phyloP scores from a whole-genome alignment of 1,139 yeast species.

The Hyphopichia fennica region DNA sequence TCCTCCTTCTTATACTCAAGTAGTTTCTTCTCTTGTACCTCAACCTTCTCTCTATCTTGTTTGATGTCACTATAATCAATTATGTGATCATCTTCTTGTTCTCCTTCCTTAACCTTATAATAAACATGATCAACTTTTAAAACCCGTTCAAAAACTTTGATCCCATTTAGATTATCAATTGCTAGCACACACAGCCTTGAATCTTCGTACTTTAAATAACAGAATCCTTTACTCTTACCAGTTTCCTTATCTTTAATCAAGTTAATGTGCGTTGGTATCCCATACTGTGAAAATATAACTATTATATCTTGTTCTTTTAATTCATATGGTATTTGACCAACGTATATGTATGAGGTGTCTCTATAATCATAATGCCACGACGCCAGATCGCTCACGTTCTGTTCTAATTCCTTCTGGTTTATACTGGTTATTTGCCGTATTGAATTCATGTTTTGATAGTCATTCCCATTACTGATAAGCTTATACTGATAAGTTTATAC shows the following conservation, averaged over 20 bases:
- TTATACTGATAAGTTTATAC: neutral
- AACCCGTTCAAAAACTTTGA: constrained; percentile 54
- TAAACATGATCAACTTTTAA: constrained; percentile 77
- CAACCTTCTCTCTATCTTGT: neutral
- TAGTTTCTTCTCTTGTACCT: constrained; percentile 7
- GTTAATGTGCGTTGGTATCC: constrained; percentile 78
- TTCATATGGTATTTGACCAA: constrained; percentile 70
- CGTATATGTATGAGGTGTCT: constrained; percentile 58
- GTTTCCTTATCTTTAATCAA: constrained; percentile 68
- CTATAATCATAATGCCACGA: constrained; percentile 90
- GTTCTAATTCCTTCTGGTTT: constrained; percentile 65
- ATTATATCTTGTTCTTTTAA: constrained; percentile 75
- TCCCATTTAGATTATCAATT: constrained; percentile 84
- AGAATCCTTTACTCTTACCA: constrained; percentile 75
- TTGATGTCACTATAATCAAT: constrained; percentile 29
- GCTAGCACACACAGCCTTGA: constrained; percentile 81
- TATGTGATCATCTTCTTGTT: constrained; percentile 44
- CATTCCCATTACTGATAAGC: neutral
- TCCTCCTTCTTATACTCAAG: constrained; percentile 8
- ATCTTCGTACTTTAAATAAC: constrained; percentile 80
- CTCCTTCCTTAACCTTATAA: constrained; percentile 56
- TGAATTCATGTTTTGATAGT: constrained; percentile 31
- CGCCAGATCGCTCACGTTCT: constrained; percentile 57
- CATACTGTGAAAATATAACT: constrained; percentile 84
- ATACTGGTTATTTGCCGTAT: constrained; percentile 56